phyloP scores from a whole-genome alignment of 257 asterid genomes.

The Misopates orontium region DNA sequence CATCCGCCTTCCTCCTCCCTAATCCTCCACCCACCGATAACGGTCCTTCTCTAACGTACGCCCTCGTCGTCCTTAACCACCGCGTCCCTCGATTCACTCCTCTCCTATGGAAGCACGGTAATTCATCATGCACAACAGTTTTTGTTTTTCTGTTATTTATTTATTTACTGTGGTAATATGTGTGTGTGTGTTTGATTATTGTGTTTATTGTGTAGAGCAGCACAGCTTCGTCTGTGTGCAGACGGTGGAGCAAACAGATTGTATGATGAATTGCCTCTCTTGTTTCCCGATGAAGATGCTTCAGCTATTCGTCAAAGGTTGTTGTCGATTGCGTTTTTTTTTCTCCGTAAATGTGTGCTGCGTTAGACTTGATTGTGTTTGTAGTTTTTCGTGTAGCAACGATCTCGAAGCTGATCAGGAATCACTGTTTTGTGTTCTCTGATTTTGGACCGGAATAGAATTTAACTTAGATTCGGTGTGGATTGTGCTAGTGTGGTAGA shows the following conservation, averaged over 20 bases:
- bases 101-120: slow-evolving; percentile 85
- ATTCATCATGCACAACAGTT: slow-evolving; percentile 7
- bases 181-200: slow-evolving; percentile 7
- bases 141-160: too few species aligned
- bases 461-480: too few species aligned
- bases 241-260: slow-evolving; percentile 94
- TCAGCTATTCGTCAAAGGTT: slow-evolving; percentile 68
- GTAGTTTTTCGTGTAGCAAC: not conserved
- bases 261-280: slow-evolving; percentile 77
- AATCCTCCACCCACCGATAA: slow-evolving; percentile 34
- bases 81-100: slow-evolving; percentile 77
- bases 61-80: slow-evolving; percentile 75
- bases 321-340: not conserved
- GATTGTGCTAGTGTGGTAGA: not conserved
- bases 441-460: not conserved
- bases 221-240: slow-evolving; percentile 74
- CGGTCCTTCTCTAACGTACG: slow-evolving; percentile 48
- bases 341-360: too few species aligned
- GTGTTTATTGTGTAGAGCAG: slow-evolving; percentile 62
- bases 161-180: too few species aligned
- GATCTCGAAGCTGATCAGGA: not conserved
- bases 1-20: slow-evolving; percentile 75
- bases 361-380: not conserved
- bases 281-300: slow-evolving; percentile 62
- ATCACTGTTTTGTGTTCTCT: not conserved